Evolutionary conservation across 352 stramenopile species (phyloP).

Genomic region (Pythium oligandrum): DNA sequence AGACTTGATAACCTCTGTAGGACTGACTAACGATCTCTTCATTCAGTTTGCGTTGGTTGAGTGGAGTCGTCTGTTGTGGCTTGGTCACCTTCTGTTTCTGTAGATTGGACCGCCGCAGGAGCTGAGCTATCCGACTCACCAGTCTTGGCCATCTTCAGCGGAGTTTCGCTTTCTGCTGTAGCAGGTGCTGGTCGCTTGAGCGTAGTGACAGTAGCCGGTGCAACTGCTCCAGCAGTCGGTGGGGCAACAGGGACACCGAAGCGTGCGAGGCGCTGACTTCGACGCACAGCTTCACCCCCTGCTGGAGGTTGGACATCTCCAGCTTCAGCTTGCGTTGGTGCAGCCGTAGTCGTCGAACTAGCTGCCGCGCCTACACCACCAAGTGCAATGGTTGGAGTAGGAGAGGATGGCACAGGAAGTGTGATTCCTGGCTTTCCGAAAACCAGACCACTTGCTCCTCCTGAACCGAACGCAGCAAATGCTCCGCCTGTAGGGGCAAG

Average conservation of each 20-base stretch:
- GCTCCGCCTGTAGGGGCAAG: constrained; percentile 18
- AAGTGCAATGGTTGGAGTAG: constrained; percentile 21
- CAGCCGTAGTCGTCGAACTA: neutral
- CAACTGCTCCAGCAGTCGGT: constrained; percentile 2
- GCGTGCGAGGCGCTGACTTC: constrained; percentile 14
- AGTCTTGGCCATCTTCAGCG: too few species aligned
- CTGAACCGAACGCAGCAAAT: constrained; percentile 47
- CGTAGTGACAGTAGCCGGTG: neutral
- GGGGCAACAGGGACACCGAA: constrained; percentile 2
- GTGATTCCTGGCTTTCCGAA: constrained; percentile 78
- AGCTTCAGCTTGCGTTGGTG: constrained; percentile 1
- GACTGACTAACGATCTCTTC: too few species aligned
- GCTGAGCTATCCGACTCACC: too few species aligned
- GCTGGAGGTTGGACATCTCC: neutral
- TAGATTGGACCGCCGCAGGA: too few species aligned
- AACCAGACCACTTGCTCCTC: constrained; percentile 48
- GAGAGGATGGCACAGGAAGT: constrained; percentile 53
- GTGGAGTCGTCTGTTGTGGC: too few species aligned
- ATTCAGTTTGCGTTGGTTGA: too few species aligned
- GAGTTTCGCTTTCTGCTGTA: neutral
- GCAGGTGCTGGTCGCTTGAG: constrained; percentile 15
- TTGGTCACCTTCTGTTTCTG: too few species aligned
- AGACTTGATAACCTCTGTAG: too few species aligned
- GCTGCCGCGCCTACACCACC: neutral
- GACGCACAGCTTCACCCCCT: constrained; percentile 11